Evolutionary conservation across 352 stramenopile species (phyloP).

Genomic region (Hyphochytrium catenoides): DNA sequence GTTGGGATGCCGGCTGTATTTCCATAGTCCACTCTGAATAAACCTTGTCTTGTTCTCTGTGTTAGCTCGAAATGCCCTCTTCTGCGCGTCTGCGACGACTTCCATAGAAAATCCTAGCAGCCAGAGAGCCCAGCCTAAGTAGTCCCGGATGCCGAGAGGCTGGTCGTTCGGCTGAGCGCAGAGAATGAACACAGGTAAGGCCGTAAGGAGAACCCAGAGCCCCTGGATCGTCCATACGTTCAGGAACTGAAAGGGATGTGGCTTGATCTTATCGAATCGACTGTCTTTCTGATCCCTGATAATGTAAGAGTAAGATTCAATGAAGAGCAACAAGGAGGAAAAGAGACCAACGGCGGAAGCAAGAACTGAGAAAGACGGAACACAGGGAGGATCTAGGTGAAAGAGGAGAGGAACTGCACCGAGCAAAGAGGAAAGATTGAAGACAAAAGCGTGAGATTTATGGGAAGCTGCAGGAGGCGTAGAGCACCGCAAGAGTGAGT

Average conservation of each 20-base stretch:
- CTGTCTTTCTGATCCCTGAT: constrained; percentile 30
- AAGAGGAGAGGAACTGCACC: too few species aligned
- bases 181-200: constrained; percentile 21
- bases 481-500: too few species aligned
- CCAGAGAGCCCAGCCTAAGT: constrained; percentile 19
- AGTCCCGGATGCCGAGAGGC: constrained; percentile 16
- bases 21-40: constrained; percentile 12
- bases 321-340: too few species aligned
- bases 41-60: constrained; percentile 7
- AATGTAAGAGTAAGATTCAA: too few species aligned
- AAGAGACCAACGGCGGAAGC: too few species aligned
- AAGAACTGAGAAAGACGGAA: too few species aligned
- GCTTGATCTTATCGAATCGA: constrained; percentile 34
- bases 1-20: constrained; percentile 14
- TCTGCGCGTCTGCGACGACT: constrained; percentile 45
- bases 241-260: constrained; percentile 35
- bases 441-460: too few species aligned
- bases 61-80: constrained; percentile 25
- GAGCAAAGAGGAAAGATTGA: too few species aligned
- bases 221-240: constrained; percentile 48
- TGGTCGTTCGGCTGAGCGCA: constrained; percentile 4
- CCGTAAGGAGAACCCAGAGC: constrained; percentile 48
- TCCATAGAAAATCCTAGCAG: constrained; percentile 35
- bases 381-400: too few species aligned
- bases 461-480: too few species aligned